Evolutionary conservation across 768 basidiomycete species (phyloP), one percentile per base, ranked within the genome.

Genomic region (Harrya chromipes): DNA sequence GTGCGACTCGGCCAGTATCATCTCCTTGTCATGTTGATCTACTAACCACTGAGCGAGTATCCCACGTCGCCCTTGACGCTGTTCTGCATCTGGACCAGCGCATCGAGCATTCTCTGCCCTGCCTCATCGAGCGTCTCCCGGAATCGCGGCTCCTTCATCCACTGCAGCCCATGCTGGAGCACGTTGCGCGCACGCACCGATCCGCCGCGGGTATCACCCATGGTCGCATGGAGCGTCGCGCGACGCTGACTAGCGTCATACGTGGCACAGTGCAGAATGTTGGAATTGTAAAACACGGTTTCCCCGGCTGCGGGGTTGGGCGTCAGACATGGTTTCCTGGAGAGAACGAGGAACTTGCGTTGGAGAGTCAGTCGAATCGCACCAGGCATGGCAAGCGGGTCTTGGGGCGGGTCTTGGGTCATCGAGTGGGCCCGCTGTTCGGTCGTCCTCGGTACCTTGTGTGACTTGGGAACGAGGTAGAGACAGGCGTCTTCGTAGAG

Each of bases 211-310:
- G 73, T 70, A 50, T 83, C 79, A 3, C 86, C 85, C 64, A 87
- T 81, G 40, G 72, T 79, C 0, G 77, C 87, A 55, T 90, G 89
- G 6, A 91, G 72, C 3, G 88, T 90, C 24, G 81, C 80, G 3
- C 88, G 75, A 29, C 66, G 69, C 19, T 64, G 61, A 17, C 63
- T 63, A 1, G 75, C 69, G 50, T 73, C 74, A 63, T 90, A 90
- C 6, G 75, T 73, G 5, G 82, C 87, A 47, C 85, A 85, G 57
- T 90, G 88, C 10, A 90, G 71, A 49, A 90, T 83, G 61, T 90
- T 90, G 55, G 77, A 81, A 60, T 87, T 87, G 64, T 90, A 90
- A 65, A 90, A 90, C 20, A 86, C 84, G 0, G 84, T 84, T 50
- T 90, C 83, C 0, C 87, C 86, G 0, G 82, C 86, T 84, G 47